Base-by-base conservation (phyloP, 352 stramenopile genomes). In the Phytophthora pluvialis region DNA sequence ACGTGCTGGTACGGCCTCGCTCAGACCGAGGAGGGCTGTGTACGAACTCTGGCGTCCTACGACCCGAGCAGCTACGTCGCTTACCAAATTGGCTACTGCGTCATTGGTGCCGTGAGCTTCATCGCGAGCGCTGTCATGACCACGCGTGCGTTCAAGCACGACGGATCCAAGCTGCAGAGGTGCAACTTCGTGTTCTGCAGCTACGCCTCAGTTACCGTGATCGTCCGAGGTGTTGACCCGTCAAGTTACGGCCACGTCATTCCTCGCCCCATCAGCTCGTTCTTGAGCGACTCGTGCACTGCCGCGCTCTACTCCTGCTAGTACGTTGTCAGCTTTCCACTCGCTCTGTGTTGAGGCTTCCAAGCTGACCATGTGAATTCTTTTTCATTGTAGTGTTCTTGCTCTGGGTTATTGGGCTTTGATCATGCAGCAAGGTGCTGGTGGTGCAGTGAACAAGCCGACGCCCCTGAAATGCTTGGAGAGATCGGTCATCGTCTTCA, bases 1-100 rank as follows among this genome's bases (percentile, higher is more conserved):
- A 89, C 82, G 5, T 91, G 82, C 64, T 53, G 72, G 26, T 91
- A 75, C 35, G 82, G 82, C 3, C 67, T 89, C 58, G 82, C 73
- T 9, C 70, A 71, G 2, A 83, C 76, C 0, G 47, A 21, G 4
- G 46, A 35, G 0, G 81, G 75, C 0, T 91, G 82, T 44, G 57
- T 72, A 15, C 51, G 46, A 9, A 81, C 80, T 15, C 57, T 89
- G 36, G 66, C 80, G 26, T 75, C 75, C 46, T 81, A 77, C 40
- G 51, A 61, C 3, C 54, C 52, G 1, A 55, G 56, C 13, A 42
- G 44, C 18, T 91, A 88, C 59, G 9, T 60, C 33, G 40, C 58
- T 3, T 54, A 78, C 38, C 78, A 89, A 64, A 56, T 76, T 25
- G 40, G 71, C 10, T 83, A 80, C 64, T 73, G 76, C n/a, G 63